phyloP scores from a whole-genome alignment of 1,139 yeast genomes.

The Candida dubliniensis region DNA sequence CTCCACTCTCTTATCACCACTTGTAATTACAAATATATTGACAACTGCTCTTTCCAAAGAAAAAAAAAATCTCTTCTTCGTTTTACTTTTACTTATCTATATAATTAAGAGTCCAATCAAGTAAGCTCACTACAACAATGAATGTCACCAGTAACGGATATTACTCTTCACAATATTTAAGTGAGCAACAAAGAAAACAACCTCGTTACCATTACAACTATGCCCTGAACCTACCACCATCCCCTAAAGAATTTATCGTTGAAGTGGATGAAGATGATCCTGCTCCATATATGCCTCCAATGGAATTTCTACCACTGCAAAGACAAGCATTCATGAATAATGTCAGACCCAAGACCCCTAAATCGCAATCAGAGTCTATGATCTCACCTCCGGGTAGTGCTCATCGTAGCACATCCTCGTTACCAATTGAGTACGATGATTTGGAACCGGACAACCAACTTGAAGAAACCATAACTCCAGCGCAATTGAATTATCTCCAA shows the following conservation, averaged over 20 bases:
- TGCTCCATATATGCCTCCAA: not conserved
- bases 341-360: conserved; percentile 9
- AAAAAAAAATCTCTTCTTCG: not conserved
- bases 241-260: conserved; percentile 2
- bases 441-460: conserved; percentile 31
- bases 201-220: conserved; percentile 6
- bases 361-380: conserved; percentile 6
- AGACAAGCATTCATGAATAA: conserved; percentile 10
- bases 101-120: not conserved
- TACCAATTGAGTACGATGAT: conserved; percentile 8
- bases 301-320: conserved; percentile 1
- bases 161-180: conserved; percentile 15
- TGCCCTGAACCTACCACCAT: conserved; percentile 5
- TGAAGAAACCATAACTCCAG: conserved; percentile 38
- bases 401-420: conserved; percentile 1
- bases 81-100: not conserved
- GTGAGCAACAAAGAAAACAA: conserved; percentile 10
- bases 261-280: conserved; percentile 4
- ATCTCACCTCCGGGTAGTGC: conserved; percentile 3
- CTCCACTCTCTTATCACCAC: no score
- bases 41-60: no score
- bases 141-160: conserved; percentile 17
- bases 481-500: conserved; percentile 32
- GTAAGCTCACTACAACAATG: conserved; percentile 6
- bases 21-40: no score